A percentile compares a stretch with the other conserved stretches of the same genome.
These are phyloP conservation scores for Balansia obtecta DNA, from an alignment of 2,329 filamentous ascomycete species.

Conservation along the genomic window DNA sequence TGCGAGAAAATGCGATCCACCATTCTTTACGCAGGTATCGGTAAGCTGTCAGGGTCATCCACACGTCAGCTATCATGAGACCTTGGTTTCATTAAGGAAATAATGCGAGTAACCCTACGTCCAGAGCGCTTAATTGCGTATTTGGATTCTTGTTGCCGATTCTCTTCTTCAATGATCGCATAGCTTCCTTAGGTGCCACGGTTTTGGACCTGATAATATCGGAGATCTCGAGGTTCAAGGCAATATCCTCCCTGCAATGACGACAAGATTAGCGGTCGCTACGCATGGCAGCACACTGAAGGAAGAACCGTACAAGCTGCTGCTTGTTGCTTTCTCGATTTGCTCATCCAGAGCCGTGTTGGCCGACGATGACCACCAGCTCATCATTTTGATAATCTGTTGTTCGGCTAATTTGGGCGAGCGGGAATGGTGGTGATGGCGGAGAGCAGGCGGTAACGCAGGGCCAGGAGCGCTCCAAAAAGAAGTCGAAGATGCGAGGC, in stretches of 20 bases:
- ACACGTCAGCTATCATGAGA: not conserved
- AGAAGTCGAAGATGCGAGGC: not conserved
- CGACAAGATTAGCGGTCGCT: conserved; percentile 6
- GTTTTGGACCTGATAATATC: conserved; percentile 96
- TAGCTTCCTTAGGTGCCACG: conserved; percentile 93
- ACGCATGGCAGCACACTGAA: not conserved
- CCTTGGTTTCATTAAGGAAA: not conserved
- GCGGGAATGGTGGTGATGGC: not conserved
- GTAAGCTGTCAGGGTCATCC: conserved; percentile 52
- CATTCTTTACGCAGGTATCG: conserved; percentile 98
- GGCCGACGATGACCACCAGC: conserved; percentile 89
- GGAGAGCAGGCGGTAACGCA: not conserved
- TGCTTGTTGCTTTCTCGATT: conserved; percentile 87
- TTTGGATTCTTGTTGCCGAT: conserved; percentile 98
- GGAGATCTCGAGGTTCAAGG: conserved; percentile 94
- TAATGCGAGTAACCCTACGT: conserved; percentile 38
- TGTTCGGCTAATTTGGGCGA: not conserved
- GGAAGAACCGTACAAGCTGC: conserved; percentile 59
- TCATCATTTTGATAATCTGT: conserved; percentile 50
- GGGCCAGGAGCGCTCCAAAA: not conserved
- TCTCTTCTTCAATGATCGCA: conserved; percentile 87
- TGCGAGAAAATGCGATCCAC: conserved; percentile 83
- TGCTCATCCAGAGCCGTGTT: conserved; percentile 92
- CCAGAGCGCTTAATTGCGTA: conserved; percentile 85
- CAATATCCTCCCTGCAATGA: conserved; percentile 70